Base-by-base conservation (phyloP, 2,329 filamentous ascomycete genomes). In the Cercospora sp. region DNA sequence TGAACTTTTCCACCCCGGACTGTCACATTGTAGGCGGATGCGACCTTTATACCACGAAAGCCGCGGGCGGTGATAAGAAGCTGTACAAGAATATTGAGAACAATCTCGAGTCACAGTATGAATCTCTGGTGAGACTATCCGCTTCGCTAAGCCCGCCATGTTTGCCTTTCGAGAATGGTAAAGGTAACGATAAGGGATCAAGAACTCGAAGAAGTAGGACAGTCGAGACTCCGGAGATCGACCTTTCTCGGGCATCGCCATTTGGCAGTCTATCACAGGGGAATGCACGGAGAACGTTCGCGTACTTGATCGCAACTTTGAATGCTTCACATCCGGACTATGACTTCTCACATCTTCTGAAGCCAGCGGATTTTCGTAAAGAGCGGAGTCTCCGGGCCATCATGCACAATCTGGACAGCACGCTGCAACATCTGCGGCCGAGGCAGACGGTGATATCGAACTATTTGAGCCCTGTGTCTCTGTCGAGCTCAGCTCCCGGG, bases 271-370 rank as follows among this genome's bases (percentile, higher is more conserved):
- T 99, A 67, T 94, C 91, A 69, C 91, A 97, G 75, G 88, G 93
- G 60, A 92, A 92, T 58, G 95, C 93, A 77, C 91, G 95, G 42
- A 89, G 94, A 73, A 97, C 92, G 0, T 98, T 97, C 80, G 94
- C 95, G 55, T 98, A 98, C 79, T 83, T 99, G 62, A 98, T 99
- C 74, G 95, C 95, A 42, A 98, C 94, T 0, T 84, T 99, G 40
- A 99, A 99, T 77, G 95, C 95, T 5, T 97, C 92, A 67, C 94
- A 99, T 81, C 89, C 92, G 1, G 92, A 99, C 80, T 98, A 99
- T 80, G 95, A 99, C 80, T 99, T 99, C 81, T 97, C 93, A 2
- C 91, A 97, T 77, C 90, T 95, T 36, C 84, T 98, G 67, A 90
- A 94, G 42, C 94, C 95, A 0, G 87, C 90, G 40, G 95, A 99